These are phyloP conservation scores for Balamuthia mandrillaris DNA, from an alignment of 208 protist genomes.

Conservation along the genomic window DNA sequence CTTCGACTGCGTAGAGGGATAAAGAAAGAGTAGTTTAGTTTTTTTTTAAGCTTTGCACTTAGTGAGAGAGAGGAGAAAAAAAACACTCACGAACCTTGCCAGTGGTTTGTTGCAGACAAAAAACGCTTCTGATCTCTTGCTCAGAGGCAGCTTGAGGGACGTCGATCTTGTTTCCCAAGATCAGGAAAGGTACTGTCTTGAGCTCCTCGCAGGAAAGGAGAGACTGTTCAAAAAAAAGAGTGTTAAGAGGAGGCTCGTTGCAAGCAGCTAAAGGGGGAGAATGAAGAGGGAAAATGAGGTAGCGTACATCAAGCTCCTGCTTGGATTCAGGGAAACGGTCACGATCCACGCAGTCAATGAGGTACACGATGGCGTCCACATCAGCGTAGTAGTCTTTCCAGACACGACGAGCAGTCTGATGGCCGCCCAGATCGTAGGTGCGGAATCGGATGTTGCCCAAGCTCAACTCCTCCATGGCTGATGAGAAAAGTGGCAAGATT, in stretches of 20 bases:
- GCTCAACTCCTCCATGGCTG: slow-evolving; percentile 90
- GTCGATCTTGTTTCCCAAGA: slow-evolving; percentile 99
- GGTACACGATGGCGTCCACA: slow-evolving; percentile 97
- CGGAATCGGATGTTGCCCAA: slow-evolving; percentile 97
- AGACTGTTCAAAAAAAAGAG: no score
- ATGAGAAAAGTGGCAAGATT: neutral
- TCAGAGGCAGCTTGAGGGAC: slow-evolving; percentile 87
- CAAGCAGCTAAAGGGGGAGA: no score
- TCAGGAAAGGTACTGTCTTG: slow-evolving; percentile 92
- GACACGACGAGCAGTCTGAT: slow-evolving; percentile 86
- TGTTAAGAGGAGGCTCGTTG: no score
- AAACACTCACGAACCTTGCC: no score
- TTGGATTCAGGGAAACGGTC: slow-evolving; percentile 93
- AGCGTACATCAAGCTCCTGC: slow-evolving; percentile 88
- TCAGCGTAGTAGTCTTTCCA: slow-evolving; percentile 98
- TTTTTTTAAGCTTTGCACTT: no score
- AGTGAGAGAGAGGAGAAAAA: no score
- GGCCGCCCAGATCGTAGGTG: slow-evolving; percentile 98
- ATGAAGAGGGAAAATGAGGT: no score
- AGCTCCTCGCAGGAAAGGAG: slow-evolving; percentile 91
- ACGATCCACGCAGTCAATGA: slow-evolving; percentile 94
- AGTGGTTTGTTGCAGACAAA: slow-evolving; percentile 83
- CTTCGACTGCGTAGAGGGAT: neutral
- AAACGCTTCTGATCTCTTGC: slow-evolving; percentile 81
- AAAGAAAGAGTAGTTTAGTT: neutral